Conservation (phyloP, 1,139 yeast species). For the Debaryomyces subglobosus region DNA sequence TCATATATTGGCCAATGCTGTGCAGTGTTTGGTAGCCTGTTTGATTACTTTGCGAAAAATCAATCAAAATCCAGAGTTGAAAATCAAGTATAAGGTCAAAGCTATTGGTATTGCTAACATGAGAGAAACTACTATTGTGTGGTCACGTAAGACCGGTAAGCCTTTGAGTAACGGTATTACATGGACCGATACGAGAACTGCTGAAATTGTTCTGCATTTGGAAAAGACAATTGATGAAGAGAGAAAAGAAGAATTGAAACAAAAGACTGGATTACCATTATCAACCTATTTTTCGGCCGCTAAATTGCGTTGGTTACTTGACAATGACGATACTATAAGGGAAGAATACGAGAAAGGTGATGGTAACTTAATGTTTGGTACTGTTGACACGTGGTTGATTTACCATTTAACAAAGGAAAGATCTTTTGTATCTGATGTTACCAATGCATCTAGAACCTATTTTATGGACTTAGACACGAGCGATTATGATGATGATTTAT, state of each 20-base stretch:
- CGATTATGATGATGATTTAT: conserved; percentile 75
- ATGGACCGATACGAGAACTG: conserved; percentile 93
- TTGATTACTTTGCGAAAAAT: conserved; percentile 58
- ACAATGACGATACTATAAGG: conserved; percentile 71
- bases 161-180: conserved; percentile 89
- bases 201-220: conserved; percentile 69
- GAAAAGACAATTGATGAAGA: conserved; percentile 62
- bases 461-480: conserved; percentile 81
- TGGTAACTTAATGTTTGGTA: conserved; percentile 81
- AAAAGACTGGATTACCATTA: conserved; percentile 81
- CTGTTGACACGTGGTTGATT: conserved; percentile 93
- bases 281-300: conserved; percentile 93
- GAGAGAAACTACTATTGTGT: conserved; percentile 92
- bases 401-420: conserved; percentile 79
- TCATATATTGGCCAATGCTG: conserved; percentile 81
- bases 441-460: conserved; percentile 91
- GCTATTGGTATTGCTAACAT: conserved; percentile 90
- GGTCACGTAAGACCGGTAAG: conserved; percentile 83
- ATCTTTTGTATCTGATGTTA: conserved; percentile 79
- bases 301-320: conserved; percentile 86
- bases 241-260: conserved; percentile 57
- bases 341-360: conserved; percentile 76
- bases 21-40: conserved; percentile 72
- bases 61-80: conserved; percentile 54
- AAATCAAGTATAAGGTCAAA: conserved; percentile 57